Conservation (phyloP, 1,139 yeast genomes). For the Pichia sp. region DNA sequence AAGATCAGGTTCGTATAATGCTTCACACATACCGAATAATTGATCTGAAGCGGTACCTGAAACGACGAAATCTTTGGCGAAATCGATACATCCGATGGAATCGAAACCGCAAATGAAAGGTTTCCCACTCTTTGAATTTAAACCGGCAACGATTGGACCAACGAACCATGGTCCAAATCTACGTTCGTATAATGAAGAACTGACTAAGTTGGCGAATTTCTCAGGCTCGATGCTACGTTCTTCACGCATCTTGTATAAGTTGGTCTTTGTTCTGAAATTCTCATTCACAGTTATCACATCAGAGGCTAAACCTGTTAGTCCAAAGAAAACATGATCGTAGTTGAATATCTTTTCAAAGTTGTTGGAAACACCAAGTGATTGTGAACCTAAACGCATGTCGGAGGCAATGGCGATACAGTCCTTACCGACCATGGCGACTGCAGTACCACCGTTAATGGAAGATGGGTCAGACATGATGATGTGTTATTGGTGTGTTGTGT, state of each 20-base stretch:
- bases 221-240: constrained; percentile 92
- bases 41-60: constrained; percentile 97
- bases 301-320: constrained; percentile 92
- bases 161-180: constrained; percentile 97
- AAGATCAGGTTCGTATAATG: constrained; percentile 89
- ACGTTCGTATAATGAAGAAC: constrained; percentile 84
- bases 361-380: constrained; percentile 88
- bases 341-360: constrained; percentile 91
- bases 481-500: background rate
- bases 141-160: constrained; percentile 96
- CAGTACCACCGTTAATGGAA: constrained; percentile 72
- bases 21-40: constrained; percentile 97
- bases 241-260: constrained; percentile 86
- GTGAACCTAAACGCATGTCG: constrained; percentile 91
- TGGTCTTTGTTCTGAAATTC: constrained; percentile 78
- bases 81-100: constrained; percentile 94
- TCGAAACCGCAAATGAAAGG: constrained; percentile 98
- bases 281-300: constrained; percentile 89
- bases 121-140: constrained; percentile 72
- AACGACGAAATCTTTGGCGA: constrained; percentile 94
- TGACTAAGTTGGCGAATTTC: constrained; percentile 89
- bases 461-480: constrained; percentile 51
- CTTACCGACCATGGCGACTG: constrained; percentile 98
- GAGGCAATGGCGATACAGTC: constrained; percentile 98
- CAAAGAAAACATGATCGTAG: constrained; percentile 83